Conservation (phyloP, 1,284 basidiomycete genomes). For the Fomitiporia mediterranea region DNA sequence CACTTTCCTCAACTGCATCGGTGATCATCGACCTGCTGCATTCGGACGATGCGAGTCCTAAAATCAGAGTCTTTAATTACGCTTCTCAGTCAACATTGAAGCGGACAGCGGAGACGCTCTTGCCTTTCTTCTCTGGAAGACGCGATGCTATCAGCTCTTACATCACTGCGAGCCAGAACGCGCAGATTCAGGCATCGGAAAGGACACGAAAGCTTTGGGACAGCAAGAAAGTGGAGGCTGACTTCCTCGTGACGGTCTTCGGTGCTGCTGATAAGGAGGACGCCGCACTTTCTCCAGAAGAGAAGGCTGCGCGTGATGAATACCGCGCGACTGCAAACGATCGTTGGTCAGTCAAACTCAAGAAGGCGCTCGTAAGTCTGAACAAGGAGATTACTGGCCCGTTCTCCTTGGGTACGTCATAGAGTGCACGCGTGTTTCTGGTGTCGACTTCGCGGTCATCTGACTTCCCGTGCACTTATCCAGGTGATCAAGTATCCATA, state of each 20-base stretch:
- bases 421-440: background rate
- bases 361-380: slow-evolving; percentile 40
- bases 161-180: slow-evolving; percentile 46
- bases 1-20: slow-evolving; percentile 53
- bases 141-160: slow-evolving; percentile 50
- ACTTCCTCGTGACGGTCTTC: slow-evolving; percentile 43
- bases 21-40: slow-evolving; percentile 65
- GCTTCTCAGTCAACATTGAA: slow-evolving; percentile 43
- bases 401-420: slow-evolving; percentile 57
- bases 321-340: slow-evolving; percentile 33
- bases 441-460: slow-evolving; percentile 19
- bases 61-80: slow-evolving; percentile 47
- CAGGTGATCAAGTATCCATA: slow-evolving; percentile 73
- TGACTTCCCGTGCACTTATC: slow-evolving; percentile 27
- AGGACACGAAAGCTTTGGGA: slow-evolving; percentile 58
- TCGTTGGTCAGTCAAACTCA: slow-evolving; percentile 43
- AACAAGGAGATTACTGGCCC: slow-evolving; percentile 67
- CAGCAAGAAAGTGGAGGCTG: slow-evolving; percentile 45
- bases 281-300: slow-evolving; percentile 32
- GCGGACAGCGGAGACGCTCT: slow-evolving; percentile 35
- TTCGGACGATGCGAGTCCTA: slow-evolving; percentile 47
- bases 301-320: slow-evolving; percentile 30
- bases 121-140: slow-evolving; percentile 46
- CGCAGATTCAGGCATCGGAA: slow-evolving; percentile 47
- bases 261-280: slow-evolving; percentile 39